Evolutionary conservation across 176 grass and related monocot genomes (phyloP), one percentile per base, ranked within the genome.

Genomic region (Areca catechu): DNA sequence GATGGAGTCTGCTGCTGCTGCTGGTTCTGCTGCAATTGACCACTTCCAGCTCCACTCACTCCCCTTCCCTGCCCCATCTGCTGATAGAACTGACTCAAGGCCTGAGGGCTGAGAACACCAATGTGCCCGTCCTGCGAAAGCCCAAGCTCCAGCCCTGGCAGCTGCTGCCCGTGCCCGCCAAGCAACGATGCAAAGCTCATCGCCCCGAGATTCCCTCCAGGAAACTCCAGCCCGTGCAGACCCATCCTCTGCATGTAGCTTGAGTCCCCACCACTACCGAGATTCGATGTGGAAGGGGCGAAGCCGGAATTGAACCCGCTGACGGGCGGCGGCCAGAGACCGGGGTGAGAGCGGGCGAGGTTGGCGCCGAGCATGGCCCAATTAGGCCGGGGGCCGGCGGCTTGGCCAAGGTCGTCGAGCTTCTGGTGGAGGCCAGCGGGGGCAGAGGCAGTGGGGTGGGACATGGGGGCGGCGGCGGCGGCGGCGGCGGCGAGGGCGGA

Each of bases 1-100:
- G 49, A 22, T 10, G 70, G 71, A 54, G 85, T 72, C 72, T 82
- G 68, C 71, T 81, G 82, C 25, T 81, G 79, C 0, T 72, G 76
- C 15, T 82, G 79, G 5, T 75, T 51, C 29, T 83, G 80, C 22
- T 80, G 86, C 52, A 85, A 74, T 54, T 86, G 82, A n/a, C 51
- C 69, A 5, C 37, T 82, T 1, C 78, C 81, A 3, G 71, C 57
- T 19, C 48, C 57, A 3, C 9, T n/a, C 3, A 29, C 48, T 10
- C 27, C 60, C 34, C 49, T 52, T 15, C 51, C 25, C 4, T 55
- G 64, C 10, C 24, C 51, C 1, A 54, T 34, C 24, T 67, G 64
- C 27, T 67, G 65, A 67, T 47, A 67, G 65, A 54, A 67, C 10
- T 67, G 65, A 20, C 65, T 67, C 65, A 67, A 22, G 5, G 65